phyloP scores from a whole-genome alignment of 2,329 filamentous ascomycete genomes.

The Diaporthe batatas region DNA sequence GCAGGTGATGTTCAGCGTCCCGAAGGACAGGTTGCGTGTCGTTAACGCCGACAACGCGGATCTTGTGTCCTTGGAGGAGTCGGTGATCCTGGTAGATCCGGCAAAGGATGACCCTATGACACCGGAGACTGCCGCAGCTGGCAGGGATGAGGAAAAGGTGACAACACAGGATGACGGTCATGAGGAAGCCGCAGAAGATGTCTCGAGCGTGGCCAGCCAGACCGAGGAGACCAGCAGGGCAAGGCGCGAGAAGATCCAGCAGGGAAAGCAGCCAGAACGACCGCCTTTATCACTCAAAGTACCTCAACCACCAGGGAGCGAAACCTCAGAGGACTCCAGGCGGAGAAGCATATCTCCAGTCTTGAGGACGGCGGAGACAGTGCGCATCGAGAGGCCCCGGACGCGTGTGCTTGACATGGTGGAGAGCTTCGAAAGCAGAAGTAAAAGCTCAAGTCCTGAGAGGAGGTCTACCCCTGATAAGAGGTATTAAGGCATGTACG shows the following conservation, averaged over 20 bases:
- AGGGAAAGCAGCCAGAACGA: conserved; percentile 25
- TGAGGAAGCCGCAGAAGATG: conserved; percentile 44
- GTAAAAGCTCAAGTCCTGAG: conserved; percentile 57
- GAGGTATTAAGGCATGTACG: neutral
- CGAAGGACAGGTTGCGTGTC: conserved; percentile 86
- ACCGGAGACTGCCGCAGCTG: neutral
- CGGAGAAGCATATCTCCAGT: conserved; percentile 39
- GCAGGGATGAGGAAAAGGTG: conserved; percentile 8
- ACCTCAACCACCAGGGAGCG: conserved; percentile 22
- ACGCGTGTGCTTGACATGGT: conserved; percentile 69
- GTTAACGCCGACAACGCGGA: conserved; percentile 79
- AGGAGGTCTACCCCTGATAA: conserved; percentile 51
- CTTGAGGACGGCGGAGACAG: conserved; percentile 42
- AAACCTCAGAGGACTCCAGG: conserved; percentile 22
- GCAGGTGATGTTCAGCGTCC: conserved; percentile 94
- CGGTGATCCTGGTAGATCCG: conserved; percentile 56
- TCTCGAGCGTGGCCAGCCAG: conserved; percentile 33
- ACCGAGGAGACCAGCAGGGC: conserved; percentile 17
- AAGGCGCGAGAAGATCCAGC: conserved; percentile 24
- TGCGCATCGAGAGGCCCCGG: conserved; percentile 55
- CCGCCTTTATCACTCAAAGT: conserved; percentile 33
- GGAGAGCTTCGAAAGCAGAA: conserved; percentile 65
- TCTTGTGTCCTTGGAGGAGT: conserved; percentile 55
- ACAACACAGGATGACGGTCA: conserved; percentile 31
- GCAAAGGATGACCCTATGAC: conserved; percentile 46